phyloP scores from a whole-genome alignment of 495 filamentous ascomycete species.

The Podospora comata region DNA sequence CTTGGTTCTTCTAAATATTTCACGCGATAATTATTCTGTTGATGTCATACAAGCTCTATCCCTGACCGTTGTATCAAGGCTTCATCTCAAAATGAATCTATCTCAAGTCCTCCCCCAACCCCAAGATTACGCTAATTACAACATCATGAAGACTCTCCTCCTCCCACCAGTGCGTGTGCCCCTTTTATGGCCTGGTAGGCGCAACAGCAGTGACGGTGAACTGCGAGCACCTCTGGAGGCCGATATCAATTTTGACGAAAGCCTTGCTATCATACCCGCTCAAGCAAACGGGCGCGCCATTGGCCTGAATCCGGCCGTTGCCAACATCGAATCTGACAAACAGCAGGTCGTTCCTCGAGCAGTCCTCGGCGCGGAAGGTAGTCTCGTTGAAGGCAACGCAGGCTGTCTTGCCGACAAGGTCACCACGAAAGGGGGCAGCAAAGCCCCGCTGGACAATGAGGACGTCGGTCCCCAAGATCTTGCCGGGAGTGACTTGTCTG shows the following conservation, averaged over 20 bases:
- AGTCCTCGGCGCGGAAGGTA: constrained; percentile 30
- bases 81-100: too few relatives aligned
- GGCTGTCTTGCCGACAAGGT: constrained; percentile 29
- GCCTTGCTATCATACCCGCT: constrained; percentile 32
- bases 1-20: not conserved
- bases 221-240: constrained; percentile 25
- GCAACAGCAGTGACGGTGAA: constrained; percentile 30
- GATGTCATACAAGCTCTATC: not conserved
- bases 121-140: not conserved
- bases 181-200: constrained; percentile 24
- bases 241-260: constrained; percentile 22
- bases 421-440: constrained; percentile 26
- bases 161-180: not conserved
- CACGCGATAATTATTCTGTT: too few relatives aligned
- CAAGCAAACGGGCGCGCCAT: constrained; percentile 28
- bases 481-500: constrained; percentile 36
- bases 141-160: not conserved
- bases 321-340: constrained; percentile 29
- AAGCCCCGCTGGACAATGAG: constrained; percentile 31
- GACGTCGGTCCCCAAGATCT: constrained; percentile 22
- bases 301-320: constrained; percentile 19
- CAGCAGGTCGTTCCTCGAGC: constrained; percentile 20
- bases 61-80: too few relatives aligned
- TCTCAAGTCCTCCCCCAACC: too few relatives aligned
- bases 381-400: constrained; percentile 34